phyloP scores from a whole-genome alignment of 257 asterid genomes.

The Solanum neorickii region DNA sequence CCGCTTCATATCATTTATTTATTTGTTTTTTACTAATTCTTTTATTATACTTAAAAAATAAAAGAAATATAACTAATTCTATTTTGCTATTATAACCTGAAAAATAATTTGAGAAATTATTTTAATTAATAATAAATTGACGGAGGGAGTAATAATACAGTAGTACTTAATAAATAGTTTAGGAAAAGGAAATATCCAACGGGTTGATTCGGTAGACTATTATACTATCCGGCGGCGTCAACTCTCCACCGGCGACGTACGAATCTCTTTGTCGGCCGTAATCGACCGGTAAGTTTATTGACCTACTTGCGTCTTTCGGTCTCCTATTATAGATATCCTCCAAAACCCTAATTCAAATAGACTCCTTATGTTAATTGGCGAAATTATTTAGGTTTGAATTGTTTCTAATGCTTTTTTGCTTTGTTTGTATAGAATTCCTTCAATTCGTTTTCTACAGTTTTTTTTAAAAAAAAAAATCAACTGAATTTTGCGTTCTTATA shows the following conservation, averaged over 20 bases:
- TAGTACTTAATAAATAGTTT: neutral
- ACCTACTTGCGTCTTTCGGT: too few relatives aligned
- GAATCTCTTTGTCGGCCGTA: neutral
- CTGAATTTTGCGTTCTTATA: neutral
- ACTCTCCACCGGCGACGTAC: neutral
- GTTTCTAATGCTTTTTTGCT: neutral
- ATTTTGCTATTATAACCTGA: too few relatives aligned
- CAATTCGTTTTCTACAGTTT: neutral
- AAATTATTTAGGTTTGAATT: neutral
- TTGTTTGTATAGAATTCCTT: neutral
- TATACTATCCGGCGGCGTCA: neutral
- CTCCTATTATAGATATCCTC: neutral
- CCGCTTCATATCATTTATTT: neutral
- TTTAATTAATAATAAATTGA: neutral
- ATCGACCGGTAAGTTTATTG: neutral
- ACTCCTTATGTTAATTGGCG: neutral
- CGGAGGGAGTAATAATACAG: neutral
- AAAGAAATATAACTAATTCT: too few relatives aligned
- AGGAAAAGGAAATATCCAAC: neutral
- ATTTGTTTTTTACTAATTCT: too few relatives aligned
- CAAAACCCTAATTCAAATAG: neutral
- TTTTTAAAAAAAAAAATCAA: neutral
- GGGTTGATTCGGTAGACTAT: neutral
- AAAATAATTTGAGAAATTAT: neutral
- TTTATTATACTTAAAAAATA: too few relatives aligned